Evolutionary conservation across 1,284 basidiomycete species (phyloP), one percentile per base, ranked within the genome.

Genomic region (Melanopsichium pennsylvanicum): DNA sequence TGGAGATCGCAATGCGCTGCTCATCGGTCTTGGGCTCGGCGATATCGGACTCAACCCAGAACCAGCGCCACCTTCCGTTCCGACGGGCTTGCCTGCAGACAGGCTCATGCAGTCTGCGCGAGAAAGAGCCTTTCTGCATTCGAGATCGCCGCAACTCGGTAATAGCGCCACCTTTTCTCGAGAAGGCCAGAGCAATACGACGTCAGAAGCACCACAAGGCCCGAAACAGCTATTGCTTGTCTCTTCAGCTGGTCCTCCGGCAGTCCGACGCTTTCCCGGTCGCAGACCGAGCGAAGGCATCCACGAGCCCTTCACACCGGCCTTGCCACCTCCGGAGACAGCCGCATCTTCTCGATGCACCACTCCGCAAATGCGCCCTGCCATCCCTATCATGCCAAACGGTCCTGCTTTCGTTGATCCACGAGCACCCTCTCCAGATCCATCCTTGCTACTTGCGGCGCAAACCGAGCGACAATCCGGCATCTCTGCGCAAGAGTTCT

Each of bases 321-420:
- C 38, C 2, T 18, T 25, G 1, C 40, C 42, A 16, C 39, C 43
- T 39, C 36, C 48, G 3, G 18, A n/a, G 0, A 44, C 51, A 8
- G 59, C 49, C n/a, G 15, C 33, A 5, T 39, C 46, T 5, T 59
- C 66, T 27, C 47, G 66, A 9, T 51, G 41, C 50, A 58, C 27
- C 27, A 69, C 58, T 12, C 59, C 56, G 9, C 54, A 54, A 23
- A 56, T 54, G 49, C 64, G 58, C 4, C 56, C 51, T 15, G 45
- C 59, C n/a, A 45, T 70, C 8, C 67, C 67, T 8, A 57, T 70
- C 44, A 37, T 61, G 57, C 61, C 67, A n/a, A 61, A 36, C 27
- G 52, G 56, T 11, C 67, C 61, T 7, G 40, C 67, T 19, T 70
- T 70, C 15, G 45, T 55, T 8, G 42, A 52, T 1, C 22, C 23